These are phyloP conservation scores for Auricularia heimuer DNA, from an alignment of 768 basidiomycete genomes.

Conservation along the genomic window DNA sequence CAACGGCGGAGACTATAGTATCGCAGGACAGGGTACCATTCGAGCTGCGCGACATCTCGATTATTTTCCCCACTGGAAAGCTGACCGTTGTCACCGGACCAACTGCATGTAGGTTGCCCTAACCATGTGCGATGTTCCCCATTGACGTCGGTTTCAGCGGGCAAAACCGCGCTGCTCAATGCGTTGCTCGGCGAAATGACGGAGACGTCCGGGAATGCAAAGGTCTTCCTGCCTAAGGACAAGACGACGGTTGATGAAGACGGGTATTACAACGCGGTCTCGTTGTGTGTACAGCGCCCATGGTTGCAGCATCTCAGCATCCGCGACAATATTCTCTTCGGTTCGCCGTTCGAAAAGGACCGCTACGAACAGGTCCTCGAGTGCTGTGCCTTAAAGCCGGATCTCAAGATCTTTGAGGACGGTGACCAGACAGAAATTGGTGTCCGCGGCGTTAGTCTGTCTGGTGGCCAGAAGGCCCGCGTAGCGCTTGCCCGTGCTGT, in stretches of 20 bases:
- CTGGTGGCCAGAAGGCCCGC: conserved; percentile 22
- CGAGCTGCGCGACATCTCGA: conserved; percentile 53
- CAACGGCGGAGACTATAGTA: conserved; percentile 17
- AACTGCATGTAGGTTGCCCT: conserved; percentile 15
- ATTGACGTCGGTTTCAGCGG: conserved; percentile 7
- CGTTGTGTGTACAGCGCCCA: conserved; percentile 64
- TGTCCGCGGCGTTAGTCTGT: conserved; percentile 49
- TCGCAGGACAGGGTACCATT: conserved; percentile 29
- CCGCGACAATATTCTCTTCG: conserved; percentile 21
- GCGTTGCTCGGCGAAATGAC: conserved; percentile 22
- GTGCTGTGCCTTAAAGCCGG: conserved; percentile 71
- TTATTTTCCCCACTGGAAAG: conserved; percentile 64
- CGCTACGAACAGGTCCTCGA: conserved; percentile 71
- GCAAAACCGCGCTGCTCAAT: conserved; percentile 24
- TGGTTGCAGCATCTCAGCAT: conserved; percentile 68
- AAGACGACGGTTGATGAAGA: conserved; percentile 20
- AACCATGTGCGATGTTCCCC: background rate
- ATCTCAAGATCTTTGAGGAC: conserved; percentile 76
- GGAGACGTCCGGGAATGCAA: conserved; percentile 8
- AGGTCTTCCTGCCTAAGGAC: conserved; percentile 24
- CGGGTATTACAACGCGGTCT: conserved; percentile 36
- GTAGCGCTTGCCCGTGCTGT: conserved; percentile 78
- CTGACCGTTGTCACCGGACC: conserved; percentile 61
- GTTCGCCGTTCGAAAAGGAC: conserved; percentile 44
- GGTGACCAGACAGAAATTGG: conserved; percentile 81